Percentiles rank a stretch among this genome's conserved stretches.
Conservation (phyloP, 1,139 yeast species). For the Saccharomyces hybrid region DNA sequence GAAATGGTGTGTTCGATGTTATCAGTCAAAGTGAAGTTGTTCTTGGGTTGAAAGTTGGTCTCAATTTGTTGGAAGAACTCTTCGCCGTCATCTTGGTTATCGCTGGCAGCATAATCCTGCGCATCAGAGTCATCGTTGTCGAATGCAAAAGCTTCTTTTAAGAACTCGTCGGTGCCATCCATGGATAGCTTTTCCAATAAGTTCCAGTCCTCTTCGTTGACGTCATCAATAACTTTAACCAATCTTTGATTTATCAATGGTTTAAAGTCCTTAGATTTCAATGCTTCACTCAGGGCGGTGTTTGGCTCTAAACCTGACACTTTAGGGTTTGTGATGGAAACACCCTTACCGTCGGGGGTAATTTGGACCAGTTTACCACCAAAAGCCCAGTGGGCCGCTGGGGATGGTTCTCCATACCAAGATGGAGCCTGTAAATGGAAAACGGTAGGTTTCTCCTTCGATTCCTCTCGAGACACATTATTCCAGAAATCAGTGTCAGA, state of each 20-base stretch:
- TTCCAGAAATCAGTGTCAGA: slow-evolving; percentile 84
- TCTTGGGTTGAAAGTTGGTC: slow-evolving; percentile 35
- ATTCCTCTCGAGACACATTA: slow-evolving; percentile 49
- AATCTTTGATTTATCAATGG: slow-evolving; percentile 49
- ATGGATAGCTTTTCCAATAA: slow-evolving; percentile 51
- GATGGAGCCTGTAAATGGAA: slow-evolving; percentile 69
- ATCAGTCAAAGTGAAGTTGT: slow-evolving; percentile 35
- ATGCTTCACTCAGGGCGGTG: slow-evolving; percentile 45
- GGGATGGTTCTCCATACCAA: slow-evolving; percentile 75
- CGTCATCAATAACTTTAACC: slow-evolving; percentile 36
- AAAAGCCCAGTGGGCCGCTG: slow-evolving; percentile 75
- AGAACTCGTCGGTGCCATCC: slow-evolving; percentile 41
- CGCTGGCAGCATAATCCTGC: slow-evolving; percentile 19
- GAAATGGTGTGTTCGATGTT: slow-evolving; percentile 43
- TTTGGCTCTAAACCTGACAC: slow-evolving; percentile 39
- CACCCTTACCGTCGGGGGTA: slow-evolving; percentile 36
- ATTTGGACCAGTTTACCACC: slow-evolving; percentile 81
- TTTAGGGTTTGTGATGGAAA: slow-evolving; percentile 46
- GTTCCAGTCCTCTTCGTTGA: slow-evolving; percentile 69
- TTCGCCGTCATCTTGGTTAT: slow-evolving; percentile 26
- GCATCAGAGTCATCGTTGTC: slow-evolving; percentile 29
- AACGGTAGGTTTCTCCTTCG: slow-evolving; percentile 28
- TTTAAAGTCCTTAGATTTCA: slow-evolving; percentile 47
- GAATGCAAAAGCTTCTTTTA: slow-evolving; percentile 33
- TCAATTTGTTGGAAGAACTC: slow-evolving; percentile 34